Base-by-base conservation (phyloP, 163 green algal genomes). In the Scenedesmus sp. region DNA sequence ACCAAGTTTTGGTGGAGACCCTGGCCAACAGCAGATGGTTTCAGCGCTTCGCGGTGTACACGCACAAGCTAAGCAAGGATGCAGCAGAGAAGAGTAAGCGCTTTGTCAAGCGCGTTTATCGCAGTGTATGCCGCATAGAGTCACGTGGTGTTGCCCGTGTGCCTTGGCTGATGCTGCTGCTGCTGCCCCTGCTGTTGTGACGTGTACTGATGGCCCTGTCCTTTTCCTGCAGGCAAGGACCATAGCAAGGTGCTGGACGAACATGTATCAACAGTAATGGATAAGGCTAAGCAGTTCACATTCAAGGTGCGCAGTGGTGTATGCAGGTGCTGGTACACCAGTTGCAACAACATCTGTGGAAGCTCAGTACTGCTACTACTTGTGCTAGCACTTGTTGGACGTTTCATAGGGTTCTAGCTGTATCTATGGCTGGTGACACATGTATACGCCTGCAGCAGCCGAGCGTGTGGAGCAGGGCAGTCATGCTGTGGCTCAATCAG, bases 11-110 rank as follows among this genome's bases (percentile, higher is more conserved):
- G 42, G 89, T 92, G 18, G 89, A 92, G 83, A 92, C 89, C 5
- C 83, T 92, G 56, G 83, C 89, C 40, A 89, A 92, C 89, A 92
- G 89, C 83, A 81, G 83, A 53, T 89, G 83, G 83, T 92, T 92
- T 83, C 89, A 92, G 89, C 49, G 83, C 5, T 92, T 92, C 59
- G 89, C 83, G 5, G 89, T 92, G 13, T 87, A 87, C 10, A 88
- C 89, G 3, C 70, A 92, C 76, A 86, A 87, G 26, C 61, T 90
- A 12, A 90, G 33, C 59, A 81, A 92, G 76, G 89, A 92, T 44
- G 72, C 61, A 30, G 56, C 89, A 83, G 83, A 86, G 40, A 92
- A 92, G 46, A 59, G 89, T 92, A 43, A 88, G 81, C 20, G 40
- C 0, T 56, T 37, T 18, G 15, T 18, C 0, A 79, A 70, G 6